Base-by-base conservation (phyloP, 768 basidiomycete species). In the Trametes cubensis region DNA sequence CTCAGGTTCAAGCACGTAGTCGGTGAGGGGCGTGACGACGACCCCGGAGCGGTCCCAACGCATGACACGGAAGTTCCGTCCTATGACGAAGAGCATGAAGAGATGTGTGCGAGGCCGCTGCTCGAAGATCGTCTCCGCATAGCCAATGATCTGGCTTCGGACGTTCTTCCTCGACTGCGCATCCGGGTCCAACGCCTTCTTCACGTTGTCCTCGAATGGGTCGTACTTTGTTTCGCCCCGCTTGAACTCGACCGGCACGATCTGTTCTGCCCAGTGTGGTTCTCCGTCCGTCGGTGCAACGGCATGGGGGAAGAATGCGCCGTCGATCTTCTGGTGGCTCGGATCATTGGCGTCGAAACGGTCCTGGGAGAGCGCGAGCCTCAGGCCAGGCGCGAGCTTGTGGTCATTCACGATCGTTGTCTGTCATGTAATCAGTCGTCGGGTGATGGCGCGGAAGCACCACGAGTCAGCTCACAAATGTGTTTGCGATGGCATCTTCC, bases 41-140 rank as follows among this genome's bases (percentile, higher is more conserved):
- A 26, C 26, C 14, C 54, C 54, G 18, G 54, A 55, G 26, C 42
- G 41, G 20, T 55, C 54, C 41, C 40, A 44, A 15, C 54, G 40
- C n/a, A 55, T 1, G 45, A 55, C 13, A 13, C 54, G 54, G 20
- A 42, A 41, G 20, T 44, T 15, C 20, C 10, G n/a, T 10, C 54
- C 54, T 20, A 44, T 5, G 13, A 55, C 17, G n/a, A 55, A 8
- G 25, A 55, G 23, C 7, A 18, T 44, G 42, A 23, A 55, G 26
- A 34, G 40, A n/a, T 44, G 42, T 17, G 45, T 44, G 13, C 54
- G 54, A 10, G 42, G 54, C 28, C 45, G 54, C 10, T 17, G 40
- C 17, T 54, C 23, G 25, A 44, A 41, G 23, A 28, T 2, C 38
- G 25, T 25, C 15, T 41, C 23, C 2, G 25, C 20, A 10, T 54